Evolutionary conservation across 768 basidiomycete species (phyloP).

Genomic region (Serendipita sp.): DNA sequence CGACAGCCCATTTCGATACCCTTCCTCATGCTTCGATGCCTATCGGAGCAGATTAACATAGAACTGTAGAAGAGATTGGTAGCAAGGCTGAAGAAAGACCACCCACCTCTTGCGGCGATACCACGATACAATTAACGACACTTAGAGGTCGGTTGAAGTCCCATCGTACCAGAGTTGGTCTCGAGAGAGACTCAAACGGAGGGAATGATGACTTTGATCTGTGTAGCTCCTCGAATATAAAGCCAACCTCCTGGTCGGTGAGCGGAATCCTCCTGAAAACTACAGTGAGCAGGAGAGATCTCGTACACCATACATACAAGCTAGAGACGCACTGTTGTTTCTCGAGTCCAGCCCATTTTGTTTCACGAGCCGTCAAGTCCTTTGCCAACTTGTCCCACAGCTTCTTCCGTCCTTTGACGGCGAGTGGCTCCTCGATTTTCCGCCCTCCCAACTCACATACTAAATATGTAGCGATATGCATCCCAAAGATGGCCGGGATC

Average conservation of each 20-base stretch:
- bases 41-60: too few species aligned
- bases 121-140: slow-evolving; percentile 69
- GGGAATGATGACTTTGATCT: slow-evolving; percentile 60
- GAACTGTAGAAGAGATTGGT: too few species aligned
- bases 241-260: slow-evolving; percentile 65
- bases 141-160: slow-evolving; percentile 45
- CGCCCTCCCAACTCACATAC: slow-evolving; percentile 73
- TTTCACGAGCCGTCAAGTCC: slow-evolving; percentile 62
- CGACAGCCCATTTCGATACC: slow-evolving; percentile 19
- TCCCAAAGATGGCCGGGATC: slow-evolving; percentile 80
- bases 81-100: too few species aligned
- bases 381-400: slow-evolving; percentile 66
- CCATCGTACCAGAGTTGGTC: slow-evolving; percentile 74
- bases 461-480: slow-evolving; percentile 80
- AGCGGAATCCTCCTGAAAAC: slow-evolving; percentile 53
- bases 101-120: slow-evolving; percentile 64
- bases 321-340: slow-evolving; percentile 35
- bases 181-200: slow-evolving; percentile 55
- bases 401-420: slow-evolving; percentile 74
- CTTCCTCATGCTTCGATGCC: slow-evolving; percentile 15
- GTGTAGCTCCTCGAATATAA: slow-evolving; percentile 79
- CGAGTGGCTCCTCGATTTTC: slow-evolving; percentile 66
- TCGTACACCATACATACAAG: too few species aligned
- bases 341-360: slow-evolving; percentile 38
- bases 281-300: too few species aligned